Percentiles rank a stretch among this genome's conserved stretches.
phyloP scores from a whole-genome alignment of 164 flowering plant species.

The Piper betle region DNA sequence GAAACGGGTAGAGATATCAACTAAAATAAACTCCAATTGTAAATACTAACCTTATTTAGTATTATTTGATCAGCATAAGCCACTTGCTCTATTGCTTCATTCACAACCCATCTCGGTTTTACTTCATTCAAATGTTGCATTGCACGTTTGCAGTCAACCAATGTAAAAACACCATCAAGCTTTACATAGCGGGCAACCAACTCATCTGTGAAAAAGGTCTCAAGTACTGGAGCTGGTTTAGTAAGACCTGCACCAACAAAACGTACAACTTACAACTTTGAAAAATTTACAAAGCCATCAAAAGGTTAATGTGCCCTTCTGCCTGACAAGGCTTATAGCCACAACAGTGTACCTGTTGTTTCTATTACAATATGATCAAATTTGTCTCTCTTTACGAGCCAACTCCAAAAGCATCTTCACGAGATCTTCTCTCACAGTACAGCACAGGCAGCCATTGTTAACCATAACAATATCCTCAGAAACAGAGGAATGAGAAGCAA shows the following conservation, averaged over 20 bases:
- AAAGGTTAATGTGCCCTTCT: background rate
- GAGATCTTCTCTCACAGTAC: constrained; percentile 88
- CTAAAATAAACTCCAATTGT: too few relatives aligned
- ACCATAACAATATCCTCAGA: constrained; percentile 84
- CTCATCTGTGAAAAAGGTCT: constrained; percentile 83
- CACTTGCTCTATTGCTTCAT: too few relatives aligned
- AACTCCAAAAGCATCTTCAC: constrained; percentile 80
- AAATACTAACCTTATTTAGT: too few relatives aligned
- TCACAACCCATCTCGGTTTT: too few relatives aligned
- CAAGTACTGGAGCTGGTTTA: constrained; percentile 93
- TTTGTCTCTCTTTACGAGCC: constrained; percentile 55
- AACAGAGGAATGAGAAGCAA: constrained; percentile 67
- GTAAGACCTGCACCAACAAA: constrained; percentile 62
- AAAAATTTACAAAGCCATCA: background rate
- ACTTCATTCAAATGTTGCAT: too few relatives aligned
- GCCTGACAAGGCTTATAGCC: background rate
- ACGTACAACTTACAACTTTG: background rate
- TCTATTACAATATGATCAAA: constrained; percentile 95
- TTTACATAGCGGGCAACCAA: too few relatives aligned
- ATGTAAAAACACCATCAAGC: too few relatives aligned
- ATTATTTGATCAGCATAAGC: too few relatives aligned
- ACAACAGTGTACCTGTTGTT: constrained; percentile 58
- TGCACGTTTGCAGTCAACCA: too few relatives aligned
- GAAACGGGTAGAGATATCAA: constrained; percentile 65
- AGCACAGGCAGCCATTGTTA: constrained; percentile 89